phyloP scores from a whole-genome alignment of 176 grass and related monocot genomes.

The Triticum dicoccoides region DNA sequence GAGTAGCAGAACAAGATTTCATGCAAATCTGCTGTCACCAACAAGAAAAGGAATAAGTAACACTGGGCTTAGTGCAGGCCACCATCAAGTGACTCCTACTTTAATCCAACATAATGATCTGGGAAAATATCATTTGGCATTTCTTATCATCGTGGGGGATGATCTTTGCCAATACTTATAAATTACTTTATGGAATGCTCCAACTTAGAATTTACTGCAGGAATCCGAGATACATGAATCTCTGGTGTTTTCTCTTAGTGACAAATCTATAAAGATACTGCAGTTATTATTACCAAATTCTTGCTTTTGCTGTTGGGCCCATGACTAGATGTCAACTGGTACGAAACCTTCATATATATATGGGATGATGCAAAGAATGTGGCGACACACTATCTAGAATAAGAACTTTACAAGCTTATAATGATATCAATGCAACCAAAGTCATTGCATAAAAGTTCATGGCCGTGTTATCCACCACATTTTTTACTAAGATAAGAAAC shows the following conservation, averaged over 20 bases:
- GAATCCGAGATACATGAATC: not conserved
- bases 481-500: not conserved
- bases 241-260: not conserved
- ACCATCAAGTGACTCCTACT: slow-evolving; percentile 28
- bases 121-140: slow-evolving; percentile 12
- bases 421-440: not conserved
- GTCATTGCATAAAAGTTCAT: not conserved
- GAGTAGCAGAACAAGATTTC: slow-evolving; percentile 22
- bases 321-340: slow-evolving; percentile 8
- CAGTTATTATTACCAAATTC: not conserved
- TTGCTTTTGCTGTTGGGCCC: not conserved
- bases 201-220: slow-evolving; percentile 22
- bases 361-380: not conserved
- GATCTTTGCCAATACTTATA: not conserved
- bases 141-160: slow-evolving; percentile 20
- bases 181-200: not conserved
- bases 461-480: not conserved
- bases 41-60: slow-evolving; percentile 27
- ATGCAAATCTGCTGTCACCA: slow-evolving; percentile 41
- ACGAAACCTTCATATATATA: not conserved
- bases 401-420: not conserved
- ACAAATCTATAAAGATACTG: slow-evolving; percentile 9
- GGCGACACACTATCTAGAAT: not conserved
- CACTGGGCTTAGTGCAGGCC: slow-evolving; percentile 42
- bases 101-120: slow-evolving; percentile 44